A percentile compares a stretch with the other conserved stretches of the same genome.
Evolutionary conservation across 257 asterid genomes (phyloP).

Genomic region (Avicennia marina): DNA sequence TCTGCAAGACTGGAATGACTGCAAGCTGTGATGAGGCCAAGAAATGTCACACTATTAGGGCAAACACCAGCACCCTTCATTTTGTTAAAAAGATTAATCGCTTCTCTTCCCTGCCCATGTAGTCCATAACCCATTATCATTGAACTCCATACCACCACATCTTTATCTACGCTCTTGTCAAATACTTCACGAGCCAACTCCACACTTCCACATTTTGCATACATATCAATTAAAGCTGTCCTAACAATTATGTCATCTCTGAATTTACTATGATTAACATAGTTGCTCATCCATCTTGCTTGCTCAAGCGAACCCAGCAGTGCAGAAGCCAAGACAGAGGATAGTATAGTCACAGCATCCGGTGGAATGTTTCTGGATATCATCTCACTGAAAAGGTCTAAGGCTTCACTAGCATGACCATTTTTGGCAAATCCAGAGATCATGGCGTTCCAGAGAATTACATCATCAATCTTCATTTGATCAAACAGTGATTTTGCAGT

Average conservation of each 20-base stretch:
- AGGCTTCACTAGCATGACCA: conserved; percentile 48
- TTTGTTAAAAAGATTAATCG: conserved; percentile 38
- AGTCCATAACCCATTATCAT: conserved; percentile 62
- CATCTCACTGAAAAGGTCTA: conserved; percentile 48
- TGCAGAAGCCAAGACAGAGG: conserved; percentile 49
- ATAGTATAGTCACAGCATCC: conserved; percentile 46
- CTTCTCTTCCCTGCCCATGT: conserved; percentile 53
- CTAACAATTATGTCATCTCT: conserved; percentile 28
- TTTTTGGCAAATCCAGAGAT: conserved; percentile 66
- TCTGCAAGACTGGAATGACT: conserved; percentile 54
- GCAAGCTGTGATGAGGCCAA: conserved; percentile 60
- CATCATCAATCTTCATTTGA: conserved; percentile 21
- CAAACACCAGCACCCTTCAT: conserved; percentile 31
- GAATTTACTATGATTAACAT: conserved; percentile 26
- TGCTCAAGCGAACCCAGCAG: conserved; percentile 58
- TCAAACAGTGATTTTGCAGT: conserved; percentile 46
- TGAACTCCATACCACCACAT: conserved; percentile 57
- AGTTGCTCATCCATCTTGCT: conserved; percentile 46
- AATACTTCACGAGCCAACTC: conserved; percentile 51
- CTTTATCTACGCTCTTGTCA: conserved; percentile 31
- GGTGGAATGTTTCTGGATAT: conserved; percentile 31
- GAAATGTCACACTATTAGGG: conserved; percentile 59
- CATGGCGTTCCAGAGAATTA: conserved; percentile 61
- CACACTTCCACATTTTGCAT: conserved; percentile 59
- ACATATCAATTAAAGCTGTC: conserved; percentile 59